Evolutionary conservation across 805 yeast species (phyloP), one percentile per base, ranked within the genome.

Genomic region (Peterozyma toletana): DNA sequence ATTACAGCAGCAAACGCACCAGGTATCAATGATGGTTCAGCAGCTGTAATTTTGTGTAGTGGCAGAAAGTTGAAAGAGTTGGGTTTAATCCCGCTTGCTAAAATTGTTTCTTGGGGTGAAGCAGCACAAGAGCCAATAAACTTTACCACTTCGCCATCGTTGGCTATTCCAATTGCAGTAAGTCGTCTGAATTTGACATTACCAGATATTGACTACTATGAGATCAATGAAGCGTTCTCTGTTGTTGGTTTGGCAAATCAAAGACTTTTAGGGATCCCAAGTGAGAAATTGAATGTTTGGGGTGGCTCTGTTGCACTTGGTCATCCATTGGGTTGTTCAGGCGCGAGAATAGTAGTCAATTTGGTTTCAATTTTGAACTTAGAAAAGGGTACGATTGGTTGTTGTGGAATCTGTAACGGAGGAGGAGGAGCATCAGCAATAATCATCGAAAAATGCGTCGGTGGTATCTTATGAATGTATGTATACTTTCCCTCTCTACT

Each of bases 351-450:
- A 56, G 78, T 91, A 45, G 89, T 87, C 52, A 91, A 98, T 27
- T 75, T 91, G 64, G 58, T 81, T 46, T 77, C 87, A 40, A 88
- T 90, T 14, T 77, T 91, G 59, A 52, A 66, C 30, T 96, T 91
- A 70, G 98, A 93, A 72, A 66, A 66, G 43, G 93, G 90, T 54
- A 87, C 83, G 70, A 64, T 80, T 54, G 99, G 99, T 63, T 87
- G 80, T 53, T 96, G 96, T 55, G 96, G 88, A 63, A 83, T 93
- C 61, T 91, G 99, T 77, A 91, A 91, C 66, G 99, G 99, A 72
- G 99, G 99, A 58, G 99, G 99, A 63, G 99, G 98, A 62, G 97
- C 96, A 40, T 84, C 96, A 45, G 83, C 98, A 21, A 72, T 93
- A 56, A 86, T 93, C 49, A 77, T 91, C 56, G 96, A 90, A 71